Conservation (phyloP, 805 yeast genomes). For the Hanseniaspora lindneri region DNA sequence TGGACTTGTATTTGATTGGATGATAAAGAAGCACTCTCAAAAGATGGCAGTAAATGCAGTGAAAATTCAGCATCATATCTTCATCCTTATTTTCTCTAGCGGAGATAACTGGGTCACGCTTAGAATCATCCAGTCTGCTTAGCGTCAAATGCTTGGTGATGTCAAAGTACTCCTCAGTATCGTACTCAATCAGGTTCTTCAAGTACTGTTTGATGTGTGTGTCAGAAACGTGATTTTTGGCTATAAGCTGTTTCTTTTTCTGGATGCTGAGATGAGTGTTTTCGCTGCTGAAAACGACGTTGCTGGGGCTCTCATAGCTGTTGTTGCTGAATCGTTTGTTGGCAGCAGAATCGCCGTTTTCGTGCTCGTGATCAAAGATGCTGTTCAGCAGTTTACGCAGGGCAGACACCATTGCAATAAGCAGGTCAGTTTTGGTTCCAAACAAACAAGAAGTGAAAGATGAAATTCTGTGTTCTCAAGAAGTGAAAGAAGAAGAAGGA, state of each 20-base stretch:
- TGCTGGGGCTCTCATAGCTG: neutral
- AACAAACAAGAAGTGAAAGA: no score
- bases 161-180: conserved; percentile 1
- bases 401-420: conserved; percentile 5
- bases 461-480: no score
- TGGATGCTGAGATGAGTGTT: conserved; percentile 4
- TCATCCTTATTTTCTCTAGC: no score
- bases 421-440: no score
- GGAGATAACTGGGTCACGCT: no score
- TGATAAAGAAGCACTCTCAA: conserved; percentile 8
- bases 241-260: conserved; percentile 6
- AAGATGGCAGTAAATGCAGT: conserved; percentile 12
- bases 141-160: neutral
- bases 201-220: neutral
- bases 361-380: neutral
- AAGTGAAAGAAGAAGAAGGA: no score
- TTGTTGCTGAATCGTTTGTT: no score
- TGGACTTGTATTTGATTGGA: neutral
- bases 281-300: neutral
- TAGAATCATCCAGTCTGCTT: no score
- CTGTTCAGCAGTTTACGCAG: neutral
- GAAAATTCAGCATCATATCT: neutral
- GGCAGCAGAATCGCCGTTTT: no score
- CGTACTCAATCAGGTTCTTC: conserved; percentile 5
- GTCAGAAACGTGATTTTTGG: neutral